These are phyloP conservation scores for Gentiana dahurica DNA, from an alignment of 257 asterid genomes.

Conservation along the genomic window DNA sequence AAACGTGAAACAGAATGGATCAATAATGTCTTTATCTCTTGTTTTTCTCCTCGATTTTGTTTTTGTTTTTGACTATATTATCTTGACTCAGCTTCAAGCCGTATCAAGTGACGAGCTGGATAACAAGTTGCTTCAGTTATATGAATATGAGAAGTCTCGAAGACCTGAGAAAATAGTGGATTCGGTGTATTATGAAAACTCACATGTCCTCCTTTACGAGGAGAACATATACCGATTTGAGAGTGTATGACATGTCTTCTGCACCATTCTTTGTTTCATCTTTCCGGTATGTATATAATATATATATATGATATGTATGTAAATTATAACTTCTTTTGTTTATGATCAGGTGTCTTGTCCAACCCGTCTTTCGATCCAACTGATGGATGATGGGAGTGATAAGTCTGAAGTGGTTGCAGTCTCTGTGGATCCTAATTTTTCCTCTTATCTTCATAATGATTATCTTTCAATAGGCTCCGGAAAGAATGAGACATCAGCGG, in stretches of 20 bases:
- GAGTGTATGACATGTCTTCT: conserved; percentile 43
- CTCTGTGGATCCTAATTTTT: conserved; percentile 86
- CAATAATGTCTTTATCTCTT: background rate
- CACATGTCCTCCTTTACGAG: conserved; percentile 33
- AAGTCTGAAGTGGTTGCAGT: conserved; percentile 89
- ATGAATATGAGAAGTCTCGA: conserved; percentile 35
- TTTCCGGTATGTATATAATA: background rate
- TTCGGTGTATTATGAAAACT: conserved; percentile 37
- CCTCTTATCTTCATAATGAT: conserved; percentile 61
- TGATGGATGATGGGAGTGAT: conserved; percentile 85
- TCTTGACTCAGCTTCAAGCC: conserved; percentile 30
- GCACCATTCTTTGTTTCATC: background rate
- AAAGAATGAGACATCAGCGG: conserved; percentile 60
- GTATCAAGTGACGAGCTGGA: conserved; percentile 44
- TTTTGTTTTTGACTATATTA: conserved; percentile 1
- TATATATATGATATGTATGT: background rate
- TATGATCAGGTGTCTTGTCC: conserved; percentile 49
- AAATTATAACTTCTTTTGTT: conserved; percentile 24
- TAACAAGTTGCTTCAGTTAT: conserved; percentile 32
- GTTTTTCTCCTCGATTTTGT: background rate
- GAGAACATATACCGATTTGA: conserved; percentile 40
- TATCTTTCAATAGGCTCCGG: conserved; percentile 60
- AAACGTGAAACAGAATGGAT: too few relatives aligned
- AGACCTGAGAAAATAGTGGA: conserved; percentile 31
- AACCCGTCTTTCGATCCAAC: conserved; percentile 62